Conservation (phyloP, 1,139 yeast species). For the Wickerhamiella pararugosa region DNA sequence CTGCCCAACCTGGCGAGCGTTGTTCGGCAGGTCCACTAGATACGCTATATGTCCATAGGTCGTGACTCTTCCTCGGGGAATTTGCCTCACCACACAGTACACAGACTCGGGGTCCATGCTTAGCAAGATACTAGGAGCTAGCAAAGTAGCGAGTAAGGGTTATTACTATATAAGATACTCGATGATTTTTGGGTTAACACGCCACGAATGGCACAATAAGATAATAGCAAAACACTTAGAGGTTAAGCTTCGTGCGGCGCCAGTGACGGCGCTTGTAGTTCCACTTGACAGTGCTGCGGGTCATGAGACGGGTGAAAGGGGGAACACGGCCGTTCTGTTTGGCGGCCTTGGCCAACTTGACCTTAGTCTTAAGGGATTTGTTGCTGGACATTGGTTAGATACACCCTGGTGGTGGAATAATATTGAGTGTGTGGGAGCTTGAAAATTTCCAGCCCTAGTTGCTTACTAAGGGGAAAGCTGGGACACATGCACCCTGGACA, state of each 20-base stretch:
- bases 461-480: too few species aligned
- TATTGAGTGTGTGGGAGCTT: neutral
- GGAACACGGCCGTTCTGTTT: conserved; percentile 99
- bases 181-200: neutral
- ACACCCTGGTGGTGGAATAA: neutral
- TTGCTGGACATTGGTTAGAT: conserved; percentile 39
- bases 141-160: neutral
- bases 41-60: conserved; percentile 63
- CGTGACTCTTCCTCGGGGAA: conserved; percentile 56
- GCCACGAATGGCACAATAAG: neutral
- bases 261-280: conserved; percentile 99
- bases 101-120: conserved; percentile 29
- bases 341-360: conserved; percentile 98
- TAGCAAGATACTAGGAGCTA: neutral
- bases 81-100: conserved; percentile 35
- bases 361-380: conserved; percentile 96
- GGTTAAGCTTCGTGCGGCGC: conserved; percentile 99
- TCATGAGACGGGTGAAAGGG: conserved; percentile 99
- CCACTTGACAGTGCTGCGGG: conserved; percentile 91
- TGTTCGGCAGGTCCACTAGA: conserved; percentile 43
- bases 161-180: neutral
- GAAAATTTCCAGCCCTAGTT: conserved; percentile 1
- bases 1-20: conserved; percentile 61
- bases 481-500: too few species aligned
- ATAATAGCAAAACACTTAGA: conserved; percentile 37